A percentile compares a stretch with the other conserved stretches of the same genome.
Conservation (phyloP, 768 basidiomycete species). For the Rhodotorula paludigena region DNA sequence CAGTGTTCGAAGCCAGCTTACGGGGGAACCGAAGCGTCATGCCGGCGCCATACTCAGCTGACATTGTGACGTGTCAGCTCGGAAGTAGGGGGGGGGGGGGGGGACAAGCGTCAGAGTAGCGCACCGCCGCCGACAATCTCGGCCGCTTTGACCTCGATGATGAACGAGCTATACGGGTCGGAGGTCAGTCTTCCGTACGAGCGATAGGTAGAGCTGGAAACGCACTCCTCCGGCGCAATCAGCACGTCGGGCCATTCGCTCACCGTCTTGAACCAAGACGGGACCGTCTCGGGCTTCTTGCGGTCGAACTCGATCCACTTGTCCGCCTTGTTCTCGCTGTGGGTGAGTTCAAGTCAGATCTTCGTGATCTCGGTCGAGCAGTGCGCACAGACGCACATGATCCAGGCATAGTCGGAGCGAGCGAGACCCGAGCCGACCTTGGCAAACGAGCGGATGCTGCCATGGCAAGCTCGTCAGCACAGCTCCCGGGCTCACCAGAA, state of each 20-base stretch:
- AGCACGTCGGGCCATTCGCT: slow-evolving; percentile 89
- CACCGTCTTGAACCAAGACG: slow-evolving; percentile 53
- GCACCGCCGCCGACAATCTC: slow-evolving; percentile 74
- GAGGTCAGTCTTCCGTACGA: neutral
- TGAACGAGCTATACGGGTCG: slow-evolving; percentile 66
- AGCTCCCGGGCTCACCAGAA: slow-evolving; percentile 54
- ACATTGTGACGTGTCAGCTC: neutral
- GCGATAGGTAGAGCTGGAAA: neutral
- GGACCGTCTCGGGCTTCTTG: slow-evolving; percentile 55
- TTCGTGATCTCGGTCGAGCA: no score
- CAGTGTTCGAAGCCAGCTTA: slow-evolving; percentile 60
- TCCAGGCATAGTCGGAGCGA: slow-evolving; percentile 78
- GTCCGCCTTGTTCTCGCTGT: slow-evolving; percentile 55
- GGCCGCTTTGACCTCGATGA: slow-evolving; percentile 86
- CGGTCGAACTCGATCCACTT: slow-evolving; percentile 70
- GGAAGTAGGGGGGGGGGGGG: neutral
- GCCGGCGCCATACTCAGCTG: slow-evolving; percentile 71
- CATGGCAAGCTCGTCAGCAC: neutral
- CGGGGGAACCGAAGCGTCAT: slow-evolving; percentile 88
- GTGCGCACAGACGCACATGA: slow-evolving; percentile 53
- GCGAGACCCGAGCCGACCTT: slow-evolving; percentile 86
- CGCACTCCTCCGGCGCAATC: slow-evolving; percentile 80
- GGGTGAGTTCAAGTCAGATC: neutral
- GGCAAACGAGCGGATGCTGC: slow-evolving; percentile 77
- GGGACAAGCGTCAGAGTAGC: slow-evolving; percentile 4